A percentile compares a stretch with the other conserved stretches of the same genome.
These are phyloP conservation scores for Penicillium sp. DNA, from an alignment of 2,329 filamentous ascomycete genomes.

Conservation along the genomic window DNA sequence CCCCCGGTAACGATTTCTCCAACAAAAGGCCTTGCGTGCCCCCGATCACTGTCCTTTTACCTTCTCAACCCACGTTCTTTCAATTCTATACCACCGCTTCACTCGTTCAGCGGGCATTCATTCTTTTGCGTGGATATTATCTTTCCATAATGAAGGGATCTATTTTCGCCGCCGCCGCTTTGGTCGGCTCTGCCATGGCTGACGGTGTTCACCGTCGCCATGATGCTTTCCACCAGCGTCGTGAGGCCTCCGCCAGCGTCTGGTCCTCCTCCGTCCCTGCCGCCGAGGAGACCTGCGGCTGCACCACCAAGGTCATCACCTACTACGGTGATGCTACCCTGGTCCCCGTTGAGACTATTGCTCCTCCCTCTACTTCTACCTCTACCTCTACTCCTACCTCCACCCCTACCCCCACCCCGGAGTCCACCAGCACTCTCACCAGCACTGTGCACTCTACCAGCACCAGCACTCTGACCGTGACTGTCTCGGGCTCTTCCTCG, in stretches of 20 bases:
- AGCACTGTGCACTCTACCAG: slow-evolving; percentile 41
- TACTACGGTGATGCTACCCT: slow-evolving; percentile 64
- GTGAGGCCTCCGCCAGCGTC: slow-evolving; percentile 25
- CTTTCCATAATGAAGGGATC: slow-evolving; percentile 69
- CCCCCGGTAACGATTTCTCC: slow-evolving; percentile 15
- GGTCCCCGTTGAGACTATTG: slow-evolving; percentile 36
- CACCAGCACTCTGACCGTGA: slow-evolving; percentile 40
- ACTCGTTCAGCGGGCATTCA: slow-evolving; percentile 79
- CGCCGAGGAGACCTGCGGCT: slow-evolving; percentile 58
- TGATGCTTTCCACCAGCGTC: slow-evolving; percentile 61
- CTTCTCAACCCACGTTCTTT: slow-evolving; percentile 15
- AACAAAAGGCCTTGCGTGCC: slow-evolving; percentile 30
- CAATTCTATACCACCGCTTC: slow-evolving; percentile 36
- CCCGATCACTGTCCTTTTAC: slow-evolving; percentile 21
- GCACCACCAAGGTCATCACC: slow-evolving; percentile 73
- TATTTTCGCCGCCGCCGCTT: slow-evolving; percentile 58
- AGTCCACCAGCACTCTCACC: slow-evolving; percentile 24
- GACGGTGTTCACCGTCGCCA: slow-evolving; percentile 57
- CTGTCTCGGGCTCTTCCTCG: slow-evolving; percentile 24
- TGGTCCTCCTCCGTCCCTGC: slow-evolving; percentile 1
- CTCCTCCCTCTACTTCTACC: slow-evolving; percentile 14
- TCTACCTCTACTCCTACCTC: neutral
- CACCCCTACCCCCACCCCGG: slow-evolving; percentile 24
- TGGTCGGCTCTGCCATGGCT: slow-evolving; percentile 55
- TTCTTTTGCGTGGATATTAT: slow-evolving; percentile 45